phyloP scores from a whole-genome alignment of 176 grass and related monocot species.

The bread wheat (Triticum aestivum) region DNA sequence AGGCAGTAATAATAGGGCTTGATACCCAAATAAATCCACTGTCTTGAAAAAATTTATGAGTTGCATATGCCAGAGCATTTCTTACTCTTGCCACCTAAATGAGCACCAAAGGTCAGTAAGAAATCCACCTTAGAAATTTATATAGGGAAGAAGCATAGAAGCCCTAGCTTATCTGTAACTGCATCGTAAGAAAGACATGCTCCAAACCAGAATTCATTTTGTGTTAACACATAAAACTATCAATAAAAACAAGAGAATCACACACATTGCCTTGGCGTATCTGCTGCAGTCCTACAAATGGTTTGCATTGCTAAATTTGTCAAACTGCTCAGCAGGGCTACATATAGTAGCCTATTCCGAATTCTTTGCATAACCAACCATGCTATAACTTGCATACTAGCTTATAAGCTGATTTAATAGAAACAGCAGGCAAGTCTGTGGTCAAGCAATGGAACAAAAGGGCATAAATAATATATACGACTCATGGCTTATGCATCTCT shows the following conservation, averaged over 20 bases:
- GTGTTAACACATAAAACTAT: neutral
- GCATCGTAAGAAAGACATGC: neutral
- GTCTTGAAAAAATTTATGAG: slow-evolving; percentile 98
- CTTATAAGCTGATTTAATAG: neutral
- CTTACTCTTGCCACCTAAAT: slow-evolving; percentile 92
- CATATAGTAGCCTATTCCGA: neutral
- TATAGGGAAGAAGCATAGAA: neutral
- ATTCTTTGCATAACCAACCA: neutral
- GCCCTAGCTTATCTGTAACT: neutral
- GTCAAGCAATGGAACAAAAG: slow-evolving; percentile 7
- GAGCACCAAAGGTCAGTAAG: slow-evolving; percentile 39
- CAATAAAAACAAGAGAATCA: slow-evolving; percentile 11
- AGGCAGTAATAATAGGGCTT: slow-evolving; percentile 97
- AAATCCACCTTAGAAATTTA: slow-evolving; percentile 28
- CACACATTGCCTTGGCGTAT: neutral
- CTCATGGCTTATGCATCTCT: slow-evolving; percentile 19
- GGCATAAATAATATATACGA: neutral
- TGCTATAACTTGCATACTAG: slow-evolving; percentile 1
- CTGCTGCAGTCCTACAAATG: neutral
- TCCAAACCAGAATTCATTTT: neutral
- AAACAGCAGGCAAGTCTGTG: neutral
- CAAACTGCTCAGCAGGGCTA: neutral
- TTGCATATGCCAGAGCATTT: slow-evolving; percentile 90
- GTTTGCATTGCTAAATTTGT: neutral
- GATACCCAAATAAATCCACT: slow-evolving; percentile 96